Base-by-base conservation (phyloP, 2,329 filamentous ascomycete species). In the Dactylellina cionopaga region DNA sequence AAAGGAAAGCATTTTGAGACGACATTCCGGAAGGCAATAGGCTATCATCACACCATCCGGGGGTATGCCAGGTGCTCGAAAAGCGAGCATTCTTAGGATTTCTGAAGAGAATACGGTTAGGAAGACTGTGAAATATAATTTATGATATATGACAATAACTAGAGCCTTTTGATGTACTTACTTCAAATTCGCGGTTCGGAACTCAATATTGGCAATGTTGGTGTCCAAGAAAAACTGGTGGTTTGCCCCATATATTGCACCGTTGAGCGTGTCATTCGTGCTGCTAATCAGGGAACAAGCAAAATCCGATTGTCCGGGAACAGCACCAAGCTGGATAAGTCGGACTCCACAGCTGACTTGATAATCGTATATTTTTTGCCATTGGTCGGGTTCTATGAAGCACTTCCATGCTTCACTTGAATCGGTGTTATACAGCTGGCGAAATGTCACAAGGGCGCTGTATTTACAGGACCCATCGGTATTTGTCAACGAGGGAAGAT, bases 291-390 rank as follows among this genome's bases (percentile, higher is more conserved):
- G 84, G 85, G 78, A 85, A 86, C 46, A 84, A 83, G 41, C 75
- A 80, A 31, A 81, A 76, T 41, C 79, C 78, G 24, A 76, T 78
- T 75, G 80, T 79, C 76, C 85, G 85, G 76, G 83, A 85, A 7
- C 87, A 4, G 84, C 85, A 76, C 88, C 85, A 17, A 87, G 79
- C 49, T 86, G 84, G 27, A 88, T 85, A 85, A 88, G 86, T 25
- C 87, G 83, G 10, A 87, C 84, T 17, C 85, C 84, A 31, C 60
- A 72, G 11, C 19, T 13, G 27, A 33, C 81, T 78, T 89, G 87
- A 75, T 89, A 89, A 52, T 82, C 81, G 75, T 85, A 87, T 2
- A 89, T 78, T 43, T 82, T 77, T 27, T 83, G 81, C 85, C 84
- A 87, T 80, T 89, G 87, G 41, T 81, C 82, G 4, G 81, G 76